Evolutionary conservation across 169 alveolate species (phyloP).

Genomic region (Plasmodium gaboni): DNA sequence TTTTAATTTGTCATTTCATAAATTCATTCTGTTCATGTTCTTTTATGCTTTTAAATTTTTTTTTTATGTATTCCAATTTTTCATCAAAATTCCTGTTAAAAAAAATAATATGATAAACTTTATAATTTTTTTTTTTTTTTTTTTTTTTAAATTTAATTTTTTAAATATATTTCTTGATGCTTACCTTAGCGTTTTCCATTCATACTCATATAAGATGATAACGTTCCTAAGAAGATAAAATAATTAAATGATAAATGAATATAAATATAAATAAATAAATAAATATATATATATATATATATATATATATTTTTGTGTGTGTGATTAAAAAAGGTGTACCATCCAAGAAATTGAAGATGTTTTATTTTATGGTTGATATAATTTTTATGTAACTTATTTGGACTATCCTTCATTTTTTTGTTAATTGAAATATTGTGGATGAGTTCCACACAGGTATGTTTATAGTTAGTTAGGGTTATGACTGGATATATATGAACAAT

Average conservation of each 20-base stretch:
- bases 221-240: conserved; percentile 26
- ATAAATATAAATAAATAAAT: background rate
- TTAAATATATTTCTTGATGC: conserved; percentile 18
- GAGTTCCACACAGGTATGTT: conserved; percentile 38
- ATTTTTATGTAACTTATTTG: conserved; percentile 40
- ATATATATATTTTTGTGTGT: background rate
- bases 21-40: conserved; percentile 21
- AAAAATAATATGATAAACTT: background rate
- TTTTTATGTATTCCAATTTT: conserved; percentile 69
- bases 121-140: no score
- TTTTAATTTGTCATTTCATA: conserved; percentile 45
- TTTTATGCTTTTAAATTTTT: conserved; percentile 57
- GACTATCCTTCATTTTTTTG: conserved; percentile 46
- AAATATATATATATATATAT: background rate
- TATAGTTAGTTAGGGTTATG: conserved; percentile 1
- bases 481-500: conserved; percentile 44
- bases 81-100: conserved; percentile 64
- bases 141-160: no score
- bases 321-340: conserved; percentile 4
- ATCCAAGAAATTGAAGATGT: conserved; percentile 61
- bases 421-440: conserved; percentile 38
- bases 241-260: background rate
- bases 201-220: conserved; percentile 45
- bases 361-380: conserved; percentile 31
- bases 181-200: conserved; percentile 74